A percentile compares a stretch with the other conserved stretches of the same genome.
Conservation (phyloP, 1,284 basidiomycete species). For the Caloboletus inedulis region DNA sequence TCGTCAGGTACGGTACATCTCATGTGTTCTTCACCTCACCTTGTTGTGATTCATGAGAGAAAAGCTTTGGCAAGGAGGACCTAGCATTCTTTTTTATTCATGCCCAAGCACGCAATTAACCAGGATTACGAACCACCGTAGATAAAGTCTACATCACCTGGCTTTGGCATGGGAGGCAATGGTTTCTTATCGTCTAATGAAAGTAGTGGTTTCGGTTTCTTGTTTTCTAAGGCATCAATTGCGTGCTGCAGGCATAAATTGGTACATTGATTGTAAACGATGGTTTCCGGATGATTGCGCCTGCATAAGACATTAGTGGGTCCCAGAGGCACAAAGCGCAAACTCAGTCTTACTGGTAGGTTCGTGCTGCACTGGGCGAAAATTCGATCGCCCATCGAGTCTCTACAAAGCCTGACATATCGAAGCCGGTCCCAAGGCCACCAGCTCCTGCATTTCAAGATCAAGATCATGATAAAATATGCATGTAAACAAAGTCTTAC, state of each 20-base stretch:
- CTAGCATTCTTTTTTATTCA: conserved; percentile 32
- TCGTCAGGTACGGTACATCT: background rate
- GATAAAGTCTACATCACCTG: conserved; percentile 64
- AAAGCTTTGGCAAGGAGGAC: conserved; percentile 71
- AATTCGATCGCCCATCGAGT: conserved; percentile 67
- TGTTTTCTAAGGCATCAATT: conserved; percentile 44
- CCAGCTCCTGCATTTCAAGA: conserved; percentile 51
- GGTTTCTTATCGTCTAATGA: conserved; percentile 37
- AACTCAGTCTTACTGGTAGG: conserved; percentile 47
- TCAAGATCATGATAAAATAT: conserved; percentile 9
- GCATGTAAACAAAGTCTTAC: conserved; percentile 33
- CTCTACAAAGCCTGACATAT: conserved; percentile 54
- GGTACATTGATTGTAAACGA: conserved; percentile 62
- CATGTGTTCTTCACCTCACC: conserved; percentile 33
- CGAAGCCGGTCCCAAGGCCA: conserved; percentile 63
- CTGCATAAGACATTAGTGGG: conserved; percentile 34
- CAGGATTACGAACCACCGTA: conserved; percentile 52
- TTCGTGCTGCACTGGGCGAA: conserved; percentile 56
- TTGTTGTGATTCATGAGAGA: conserved; percentile 57
- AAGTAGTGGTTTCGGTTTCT: conserved; percentile 36
- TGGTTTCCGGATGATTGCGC: conserved; percentile 52
- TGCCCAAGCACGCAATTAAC: background rate
- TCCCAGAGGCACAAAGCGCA: background rate
- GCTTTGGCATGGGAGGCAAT: conserved; percentile 51
- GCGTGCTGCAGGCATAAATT: conserved; percentile 58